Evolutionary conservation across 2,329 filamentous ascomycete species (phyloP), one percentile per base, ranked within the genome.

Genomic region (Amylocarpus encephaloides): DNA sequence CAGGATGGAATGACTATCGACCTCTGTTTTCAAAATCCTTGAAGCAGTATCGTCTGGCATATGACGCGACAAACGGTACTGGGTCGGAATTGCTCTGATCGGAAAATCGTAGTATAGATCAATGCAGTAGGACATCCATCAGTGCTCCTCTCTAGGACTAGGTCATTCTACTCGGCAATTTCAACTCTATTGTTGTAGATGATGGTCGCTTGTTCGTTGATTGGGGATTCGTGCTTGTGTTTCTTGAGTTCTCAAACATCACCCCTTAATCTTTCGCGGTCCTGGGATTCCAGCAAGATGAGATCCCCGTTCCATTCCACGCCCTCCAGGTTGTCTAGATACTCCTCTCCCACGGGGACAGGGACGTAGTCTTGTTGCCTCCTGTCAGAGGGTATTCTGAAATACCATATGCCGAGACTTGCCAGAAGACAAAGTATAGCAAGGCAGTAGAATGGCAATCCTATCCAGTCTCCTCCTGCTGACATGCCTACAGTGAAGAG

Each of bases 401-500:
- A 60, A 22, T 34, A 46, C 55, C 56, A 62, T 26, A 59, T 39
- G 3, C 54, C 58, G 18, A 57, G 12, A 12, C 45, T 51, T 32
- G 46, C 46, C 26, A 59, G 6, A 10, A 50, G 38, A 30, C 39
- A 52, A 11, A 62, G 53, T 10, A 55, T 13, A 2, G 51, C 47
- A 5, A 62, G 38, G 15, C 22, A 41, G 39, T 54, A 55, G 11
- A 58, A 65, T n/a, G 64, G 64, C 16, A 65, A 40, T 9, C 57
- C 61, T 10, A 56, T 49, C 62, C 62, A 65, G 5, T 43, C 26
- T n/a, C 55, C 48, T 1, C 54, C 54, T 49, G 57, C 59, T 51
- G 54, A 49, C 46, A 66, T 36, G 0, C 63, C 64, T 9, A 57
- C 15, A 1, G 57, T 55, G 51, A 59, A 66, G 0, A 63, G 35